Evolutionary conservation across 257 asterid genomes (phyloP), one percentile per base, ranked within the genome.

Genomic region (Solanum piurae): DNA sequence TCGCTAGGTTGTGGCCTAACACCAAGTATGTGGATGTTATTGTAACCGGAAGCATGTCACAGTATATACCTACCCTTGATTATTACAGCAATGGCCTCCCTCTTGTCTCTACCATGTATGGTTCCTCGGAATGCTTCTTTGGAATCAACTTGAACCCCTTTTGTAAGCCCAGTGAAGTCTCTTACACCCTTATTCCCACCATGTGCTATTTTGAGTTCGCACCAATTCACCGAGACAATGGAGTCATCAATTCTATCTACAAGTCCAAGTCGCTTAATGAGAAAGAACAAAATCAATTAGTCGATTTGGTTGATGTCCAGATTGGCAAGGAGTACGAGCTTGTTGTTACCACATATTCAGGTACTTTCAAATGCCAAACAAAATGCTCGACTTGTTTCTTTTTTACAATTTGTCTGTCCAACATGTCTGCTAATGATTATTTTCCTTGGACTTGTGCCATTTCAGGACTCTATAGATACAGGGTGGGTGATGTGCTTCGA

Each of bases 41-140:
- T 71, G n/a, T 86, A 44, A 86, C 68, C 14, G 88, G 84, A 75
- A 86, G 66, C 55, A 86, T 86, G 88, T 44, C 88, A 20, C 88
- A 86, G 23, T 86, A 72, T 34, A 37, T 84, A 33, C 79, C 87
- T 2, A 62, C 79, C 25, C 36, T 84, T 33, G 60, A 84, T 4
- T 68, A 68, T 16, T 72, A 77, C 84, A 40, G 36, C 84, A 77
- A 77, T 1, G n/a, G 58, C 84, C 7, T 77, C 60, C 60, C 84
- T 34, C 87, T 62, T 23, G 76, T 84, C 49, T 62, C 52, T 84
- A n/a, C 55, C 55, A 36, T 0, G 13, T 84, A 84, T 85, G 31
- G 21, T 68, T 85, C 84, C 84, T 40, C 84, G 0, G 62, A 77
- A 6, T 40, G 60, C 62, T 0, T 0, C 36, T 40, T 40, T 40